Percentiles rank a stretch among this genome's conserved stretches.
Conservation (phyloP, 2,329 filamentous ascomycete genomes). For the Colletotrichum tamarilloi region DNA sequence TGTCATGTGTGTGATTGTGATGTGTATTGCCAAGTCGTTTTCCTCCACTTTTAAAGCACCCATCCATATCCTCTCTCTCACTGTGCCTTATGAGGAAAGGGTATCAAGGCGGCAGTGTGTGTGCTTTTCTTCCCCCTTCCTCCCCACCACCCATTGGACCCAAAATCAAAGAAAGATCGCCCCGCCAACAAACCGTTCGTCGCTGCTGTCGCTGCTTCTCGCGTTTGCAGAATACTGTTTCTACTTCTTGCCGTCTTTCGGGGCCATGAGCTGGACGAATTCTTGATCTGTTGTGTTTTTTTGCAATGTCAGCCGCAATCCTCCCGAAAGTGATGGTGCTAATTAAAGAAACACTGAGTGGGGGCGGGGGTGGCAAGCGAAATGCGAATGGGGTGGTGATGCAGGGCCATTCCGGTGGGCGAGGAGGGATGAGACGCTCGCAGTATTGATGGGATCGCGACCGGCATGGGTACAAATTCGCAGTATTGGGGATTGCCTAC, state of each 20-base stretch:
- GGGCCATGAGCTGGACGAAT: conserved; percentile 38
- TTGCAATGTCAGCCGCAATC: conserved; percentile 22
- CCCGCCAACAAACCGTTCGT: conserved; percentile 1
- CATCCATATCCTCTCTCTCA: conserved; percentile 2
- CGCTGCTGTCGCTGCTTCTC: not conserved
- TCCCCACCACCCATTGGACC: not conserved
- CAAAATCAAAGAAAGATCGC: not conserved
- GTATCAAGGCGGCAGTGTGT: conserved; percentile 34
- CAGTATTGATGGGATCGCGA: not conserved
- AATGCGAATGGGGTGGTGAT: conserved; percentile 10
- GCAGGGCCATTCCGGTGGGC: conserved; percentile 3
- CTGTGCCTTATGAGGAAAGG: conserved; percentile 29
- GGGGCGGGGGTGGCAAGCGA: conserved; percentile 21
- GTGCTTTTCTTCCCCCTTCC: conserved; percentile 7
- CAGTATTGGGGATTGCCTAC: conserved; percentile 11
- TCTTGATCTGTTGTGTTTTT: conserved; percentile 33
- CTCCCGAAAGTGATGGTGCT: conserved; percentile 8
- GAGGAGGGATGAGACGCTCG: not conserved
- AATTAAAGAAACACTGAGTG: conserved; percentile 18
- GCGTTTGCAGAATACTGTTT: not conserved
- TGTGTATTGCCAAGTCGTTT: conserved; percentile 5
- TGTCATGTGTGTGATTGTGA: conserved; percentile 3
- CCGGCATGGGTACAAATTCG: not conserved
- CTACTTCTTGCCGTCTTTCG: conserved; percentile 33
- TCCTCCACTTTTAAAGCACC: not conserved